phyloP scores from a whole-genome alignment of 495 filamentous ascomycete species.

The Lophiotrema nucula region DNA sequence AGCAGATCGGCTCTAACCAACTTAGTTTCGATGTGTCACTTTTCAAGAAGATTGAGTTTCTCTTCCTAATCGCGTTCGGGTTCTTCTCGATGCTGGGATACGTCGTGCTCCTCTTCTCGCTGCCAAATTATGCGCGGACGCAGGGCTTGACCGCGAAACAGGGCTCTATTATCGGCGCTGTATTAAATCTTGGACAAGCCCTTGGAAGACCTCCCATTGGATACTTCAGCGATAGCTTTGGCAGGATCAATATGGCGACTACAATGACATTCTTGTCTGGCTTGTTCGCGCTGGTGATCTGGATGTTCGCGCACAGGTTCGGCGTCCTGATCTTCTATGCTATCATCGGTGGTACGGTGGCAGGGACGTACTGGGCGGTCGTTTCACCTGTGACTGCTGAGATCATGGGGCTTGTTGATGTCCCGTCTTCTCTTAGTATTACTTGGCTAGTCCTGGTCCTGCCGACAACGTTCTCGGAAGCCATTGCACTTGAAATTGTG shows the following conservation, averaged over 20 bases:
- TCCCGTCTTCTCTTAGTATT: constrained; percentile 72
- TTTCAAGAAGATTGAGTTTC: constrained; percentile 60
- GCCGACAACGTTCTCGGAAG: constrained; percentile 72
- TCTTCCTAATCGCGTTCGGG: constrained; percentile 66
- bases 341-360: constrained; percentile 65
- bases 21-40: constrained; percentile 62
- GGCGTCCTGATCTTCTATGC: constrained; percentile 69
- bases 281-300: constrained; percentile 63
- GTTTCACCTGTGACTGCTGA: constrained; percentile 73
- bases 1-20: constrained; percentile 60
- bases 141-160: constrained; percentile 65
- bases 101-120: constrained; percentile 67
- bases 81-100: constrained; percentile 72
- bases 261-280: constrained; percentile 60
- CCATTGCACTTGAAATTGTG: constrained; percentile 67
- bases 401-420: constrained; percentile 68
- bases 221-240: constrained; percentile 61
- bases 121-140: constrained; percentile 64
- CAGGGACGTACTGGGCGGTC: constrained; percentile 71
- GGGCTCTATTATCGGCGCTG: constrained; percentile 66
- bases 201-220: constrained; percentile 69
- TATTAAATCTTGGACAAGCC: constrained; percentile 67
- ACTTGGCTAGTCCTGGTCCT: constrained; percentile 72
- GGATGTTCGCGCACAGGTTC: constrained; percentile 66
- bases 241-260: constrained; percentile 66